Base-by-base conservation (phyloP, 1,139 yeast species). In the Scheffersomyces segobiensis region DNA sequence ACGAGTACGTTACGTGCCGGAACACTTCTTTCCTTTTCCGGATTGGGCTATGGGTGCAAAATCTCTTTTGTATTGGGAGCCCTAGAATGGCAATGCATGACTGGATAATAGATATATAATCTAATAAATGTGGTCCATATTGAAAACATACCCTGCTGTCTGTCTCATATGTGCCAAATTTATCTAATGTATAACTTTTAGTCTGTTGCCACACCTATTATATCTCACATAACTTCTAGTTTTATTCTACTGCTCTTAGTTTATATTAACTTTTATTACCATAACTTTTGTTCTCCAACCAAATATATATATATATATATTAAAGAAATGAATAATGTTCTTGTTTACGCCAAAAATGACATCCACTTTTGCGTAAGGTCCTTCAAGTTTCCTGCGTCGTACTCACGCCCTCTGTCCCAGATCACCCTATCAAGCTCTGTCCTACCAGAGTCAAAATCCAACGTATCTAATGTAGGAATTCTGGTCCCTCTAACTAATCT, bases 371-470 rank as follows among this genome's bases (percentile, higher is more conserved):
- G 69, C 17, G 73, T 59, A n/a, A 78, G 72, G 46, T 78, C 83
- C 58, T 75, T 77, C 50, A 76, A 53, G 57, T 71, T 77, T 54
- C 72, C 67, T 26, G 69, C 68, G 60, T 79, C 78, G 61, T 78
- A 79, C 54, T 79, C 82, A 59, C 76, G 71, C 22, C 87, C 89
- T 54, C 88, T 91, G 64, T 87, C 89, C 91, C 91, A 87, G 50
- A 87, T 84, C 62, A 83, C 84, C 54, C 88, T 72, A 68, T 87
- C 92, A 73, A 86, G 83, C 66, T 89, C 96, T 55, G 93, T 82
- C 66, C 96, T 80, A 1, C 96, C 96, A 0, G 91, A 82, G 68
- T 89, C 96, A 63, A 89, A 79, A 70, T 91, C 96, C 58, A 91
- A 71, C 26, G 87, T 85, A 60, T 87, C 91, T 55, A 90, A 74